Base-by-base conservation (phyloP, 2,329 filamentous ascomycete genomes). In the Arthrobotrys entomopaga region DNA sequence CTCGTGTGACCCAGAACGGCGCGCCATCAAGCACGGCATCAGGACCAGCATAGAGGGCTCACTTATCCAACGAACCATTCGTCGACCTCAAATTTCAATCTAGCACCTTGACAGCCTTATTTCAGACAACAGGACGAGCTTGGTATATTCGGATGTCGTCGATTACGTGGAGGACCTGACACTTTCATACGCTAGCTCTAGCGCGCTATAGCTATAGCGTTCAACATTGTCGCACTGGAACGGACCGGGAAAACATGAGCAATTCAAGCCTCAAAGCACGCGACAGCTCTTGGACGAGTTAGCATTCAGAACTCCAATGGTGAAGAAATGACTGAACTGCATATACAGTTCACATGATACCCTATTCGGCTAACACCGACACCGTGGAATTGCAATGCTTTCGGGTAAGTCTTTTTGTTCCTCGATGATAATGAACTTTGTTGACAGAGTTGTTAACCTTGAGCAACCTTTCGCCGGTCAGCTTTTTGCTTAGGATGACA, bases 211-310 rank as follows among this genome's bases (percentile, higher is more conserved):
- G 29, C 10, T 34, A 5, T 5, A 34, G 29, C 29, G 29, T 10
- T 34, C 29, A 8, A 7, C 6, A 34, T 7, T 34, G 2, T n/a
- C 6, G 29, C 29, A 50, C 20, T 3, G n/a, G 15, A 26, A 50
- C 49, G 50, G 42, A 50, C 50, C 26, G 6, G 34, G 53, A 34
- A 34, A 20, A 38, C 24, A 43, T 54, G 56, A 24, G 26, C 69
- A 66, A 73, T 73, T 66, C 63, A 73, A 73, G 69, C 69, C 69
- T 63, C 69, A 61, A 73, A 73, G 56, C 69, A 73, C 69, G 69
- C 69, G 61, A 73, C 56, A 16, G 46, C 24, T 50, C 48, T 38
- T 57, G 57, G 46, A 15, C 16, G 11, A 29, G 7, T 19, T 20
- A 58, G 49, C 24, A 53, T 24, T 60, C 67, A 72, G 34, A 56